These are phyloP conservation scores for Pythium folliculosum DNA, from an alignment of 352 stramenopile species.

Conservation along the genomic window DNA sequence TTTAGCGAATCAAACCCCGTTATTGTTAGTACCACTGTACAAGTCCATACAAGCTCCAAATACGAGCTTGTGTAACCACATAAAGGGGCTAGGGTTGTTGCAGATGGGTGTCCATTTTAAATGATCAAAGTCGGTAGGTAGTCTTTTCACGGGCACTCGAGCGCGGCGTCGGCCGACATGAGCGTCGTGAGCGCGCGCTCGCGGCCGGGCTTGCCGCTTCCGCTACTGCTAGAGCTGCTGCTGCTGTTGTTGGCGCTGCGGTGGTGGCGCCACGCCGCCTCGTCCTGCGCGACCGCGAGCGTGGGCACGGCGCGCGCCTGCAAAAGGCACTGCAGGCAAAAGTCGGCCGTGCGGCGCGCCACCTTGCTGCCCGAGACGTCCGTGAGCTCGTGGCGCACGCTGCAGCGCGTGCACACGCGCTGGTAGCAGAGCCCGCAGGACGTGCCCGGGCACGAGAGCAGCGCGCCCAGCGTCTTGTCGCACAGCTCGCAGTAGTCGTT, in stretches of 20 bases:
- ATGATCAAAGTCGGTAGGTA: too few species aligned
- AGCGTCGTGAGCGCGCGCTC: constrained; percentile 14
- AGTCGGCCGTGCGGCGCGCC: not conserved
- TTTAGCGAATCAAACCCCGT: too few species aligned
- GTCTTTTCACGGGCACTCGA: not conserved
- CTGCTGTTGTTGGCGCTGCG: not conserved
- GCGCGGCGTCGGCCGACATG: not conserved
- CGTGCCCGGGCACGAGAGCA: constrained; percentile 7
- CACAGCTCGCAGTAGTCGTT: constrained; percentile 18
- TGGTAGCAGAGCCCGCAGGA: constrained; percentile 27
- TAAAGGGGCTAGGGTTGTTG: too few species aligned
- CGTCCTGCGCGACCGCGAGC: not conserved
- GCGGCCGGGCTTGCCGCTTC: not conserved
- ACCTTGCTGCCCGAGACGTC: not conserved
- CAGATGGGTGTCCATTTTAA: too few species aligned
- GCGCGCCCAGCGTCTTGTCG: not conserved
- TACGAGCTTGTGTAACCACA: too few species aligned
- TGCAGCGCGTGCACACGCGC: constrained; percentile 20
- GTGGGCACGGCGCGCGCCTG: not conserved
- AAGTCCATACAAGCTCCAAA: too few species aligned
- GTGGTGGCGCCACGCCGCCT: not conserved
- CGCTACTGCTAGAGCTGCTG: not conserved
- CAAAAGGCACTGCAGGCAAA: constrained; percentile 9
- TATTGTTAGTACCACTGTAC: too few species aligned
- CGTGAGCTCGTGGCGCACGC: constrained; percentile 10